Percentiles rank a stretch among this genome's conserved stretches.
Conservation (phyloP, 345 rosid species). For the Eucalyptus erythrocorys region DNA sequence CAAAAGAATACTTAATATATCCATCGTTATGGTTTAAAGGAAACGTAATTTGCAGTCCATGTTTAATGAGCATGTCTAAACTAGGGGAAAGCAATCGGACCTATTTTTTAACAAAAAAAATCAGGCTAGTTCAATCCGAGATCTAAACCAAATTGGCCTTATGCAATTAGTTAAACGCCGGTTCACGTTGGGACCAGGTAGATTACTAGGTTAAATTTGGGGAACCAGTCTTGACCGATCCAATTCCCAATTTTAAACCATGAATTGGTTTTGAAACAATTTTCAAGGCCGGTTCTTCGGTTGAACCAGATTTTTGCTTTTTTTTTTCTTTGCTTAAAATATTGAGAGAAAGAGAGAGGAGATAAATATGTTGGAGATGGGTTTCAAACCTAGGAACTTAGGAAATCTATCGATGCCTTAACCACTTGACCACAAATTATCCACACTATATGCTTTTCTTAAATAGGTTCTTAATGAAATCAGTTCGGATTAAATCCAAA, state of each 20-base stretch:
- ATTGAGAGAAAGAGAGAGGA: not conserved
- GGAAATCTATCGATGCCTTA: not conserved
- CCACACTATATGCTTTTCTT: not conserved
- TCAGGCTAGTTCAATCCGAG: not conserved
- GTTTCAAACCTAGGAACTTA: not conserved
- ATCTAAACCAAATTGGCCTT: not conserved
- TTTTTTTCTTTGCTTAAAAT: not conserved
- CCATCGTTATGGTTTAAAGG: not conserved
- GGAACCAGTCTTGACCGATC: not conserved
- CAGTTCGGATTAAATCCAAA: rapidly evolving
- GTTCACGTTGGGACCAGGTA: rapidly evolving
- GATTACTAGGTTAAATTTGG: not conserved
- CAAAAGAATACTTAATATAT: not conserved
- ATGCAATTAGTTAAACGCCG: not conserved
- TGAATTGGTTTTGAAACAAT: not conserved
- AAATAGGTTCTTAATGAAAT: not conserved
- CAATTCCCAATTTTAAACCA: not conserved
- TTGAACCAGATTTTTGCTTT: not conserved
- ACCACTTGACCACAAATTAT: not conserved
- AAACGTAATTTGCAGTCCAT: not conserved
- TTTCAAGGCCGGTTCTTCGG: not conserved
- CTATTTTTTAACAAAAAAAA: not conserved
- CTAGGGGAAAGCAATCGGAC: not conserved
- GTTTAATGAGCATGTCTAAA: not conserved
- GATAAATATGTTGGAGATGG: not conserved